Conservation (phyloP, 345 rosid genomes). For the Populus simonii region DNA sequence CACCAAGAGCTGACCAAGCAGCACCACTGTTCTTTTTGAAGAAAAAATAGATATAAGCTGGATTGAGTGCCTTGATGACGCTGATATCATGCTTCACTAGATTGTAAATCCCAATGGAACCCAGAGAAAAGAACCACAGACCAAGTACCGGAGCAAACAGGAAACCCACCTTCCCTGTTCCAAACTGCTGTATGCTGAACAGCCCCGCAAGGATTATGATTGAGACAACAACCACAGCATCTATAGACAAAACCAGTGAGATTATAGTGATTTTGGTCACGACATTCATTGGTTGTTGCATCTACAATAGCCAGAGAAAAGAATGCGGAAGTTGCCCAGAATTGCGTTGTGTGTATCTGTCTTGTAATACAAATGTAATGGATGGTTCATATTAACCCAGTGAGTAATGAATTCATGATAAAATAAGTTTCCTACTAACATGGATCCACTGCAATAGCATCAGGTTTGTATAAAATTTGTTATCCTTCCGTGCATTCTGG, state of each 20-base stretch:
- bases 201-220: constrained; percentile 59
- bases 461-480: background rate
- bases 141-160: constrained; percentile 84
- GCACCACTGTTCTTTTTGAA: constrained; percentile 68
- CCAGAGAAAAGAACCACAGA: constrained; percentile 87
- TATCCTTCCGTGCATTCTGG: background rate
- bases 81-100: constrained; percentile 55
- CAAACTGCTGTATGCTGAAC: constrained; percentile 89
- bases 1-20: constrained; percentile 96
- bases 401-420: background rate
- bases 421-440: background rate
- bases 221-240: constrained; percentile 62
- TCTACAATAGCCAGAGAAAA: background rate
- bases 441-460: background rate
- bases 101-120: constrained; percentile 79
- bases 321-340: background rate
- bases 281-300: background rate
- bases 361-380: background rate
- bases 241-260: constrained; percentile 41
- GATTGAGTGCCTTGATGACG: constrained; percentile 82
- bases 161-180: constrained; percentile 87
- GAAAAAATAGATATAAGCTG: constrained; percentile 68
- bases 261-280: background rate
- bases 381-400: background rate
- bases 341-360: background rate